Evolutionary conservation across 768 basidiomycete genomes (phyloP).

Genomic region (Mycena chlorophos): DNA sequence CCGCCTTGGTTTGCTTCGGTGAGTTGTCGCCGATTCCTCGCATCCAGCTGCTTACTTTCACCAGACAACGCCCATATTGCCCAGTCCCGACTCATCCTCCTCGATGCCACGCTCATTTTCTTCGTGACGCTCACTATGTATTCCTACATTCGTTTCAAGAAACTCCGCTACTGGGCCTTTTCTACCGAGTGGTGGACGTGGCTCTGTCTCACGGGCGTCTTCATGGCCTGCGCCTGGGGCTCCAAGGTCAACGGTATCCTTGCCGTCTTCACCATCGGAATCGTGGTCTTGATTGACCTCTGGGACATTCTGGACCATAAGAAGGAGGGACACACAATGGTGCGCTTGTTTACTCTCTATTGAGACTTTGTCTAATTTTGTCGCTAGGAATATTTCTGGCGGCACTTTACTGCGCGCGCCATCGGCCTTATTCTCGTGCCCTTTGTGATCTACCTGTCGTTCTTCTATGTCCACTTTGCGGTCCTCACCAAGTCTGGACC

Average conservation of each 20-base stretch:
- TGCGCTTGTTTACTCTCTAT: conserved; percentile 32
- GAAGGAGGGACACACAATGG: conserved; percentile 73
- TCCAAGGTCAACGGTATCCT: conserved; percentile 98
- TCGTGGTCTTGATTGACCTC: conserved; percentile 89
- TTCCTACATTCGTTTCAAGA: conserved; percentile 90
- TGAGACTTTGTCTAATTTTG: background rate
- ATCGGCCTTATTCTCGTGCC: conserved; percentile 87
- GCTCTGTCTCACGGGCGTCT: conserved; percentile 85
- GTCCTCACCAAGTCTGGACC: conserved; percentile 86
- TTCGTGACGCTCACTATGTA: conserved; percentile 95
- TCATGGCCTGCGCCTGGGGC: conserved; percentile 94
- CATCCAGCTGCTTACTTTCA: background rate
- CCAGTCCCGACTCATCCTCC: conserved; percentile 93
- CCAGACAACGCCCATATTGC: conserved; percentile 94
- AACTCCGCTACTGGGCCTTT: conserved; percentile 90
- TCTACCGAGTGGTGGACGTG: conserved; percentile 92
- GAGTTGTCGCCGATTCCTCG: conserved; percentile 30
- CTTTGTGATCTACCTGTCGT: conserved; percentile 84
- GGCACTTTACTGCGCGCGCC: conserved; percentile 85
- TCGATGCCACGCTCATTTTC: conserved; percentile 92
- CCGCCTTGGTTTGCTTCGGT: conserved; percentile 86
- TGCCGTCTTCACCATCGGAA: conserved; percentile 84
- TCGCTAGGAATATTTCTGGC: conserved; percentile 79
- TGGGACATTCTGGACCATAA: conserved; percentile 91
- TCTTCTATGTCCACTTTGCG: conserved; percentile 95